Evolutionary conservation across 768 basidiomycete genomes (phyloP), one percentile per base, ranked within the genome.

Genomic region (Mycena amicta): DNA sequence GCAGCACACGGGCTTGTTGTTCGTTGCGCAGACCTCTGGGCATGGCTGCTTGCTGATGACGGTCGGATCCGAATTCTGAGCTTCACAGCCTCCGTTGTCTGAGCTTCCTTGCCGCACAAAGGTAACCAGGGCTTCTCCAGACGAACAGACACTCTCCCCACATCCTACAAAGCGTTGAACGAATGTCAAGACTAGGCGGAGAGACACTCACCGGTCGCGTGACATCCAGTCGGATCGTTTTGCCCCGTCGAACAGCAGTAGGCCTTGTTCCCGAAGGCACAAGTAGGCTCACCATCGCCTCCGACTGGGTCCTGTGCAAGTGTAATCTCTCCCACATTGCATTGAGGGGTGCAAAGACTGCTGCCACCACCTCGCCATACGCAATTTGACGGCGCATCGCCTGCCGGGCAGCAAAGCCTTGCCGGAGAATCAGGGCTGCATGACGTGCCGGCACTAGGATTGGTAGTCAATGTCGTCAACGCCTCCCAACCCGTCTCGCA

Each of bases 321-420:
- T 16, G 56, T 53, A n/a, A 68, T 52, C 58, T 68, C 61, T 31
- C 67, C 67, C 6, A 63, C 64, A 43, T 53, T 30, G 46, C 67
- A 68, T 29, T 61, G 56, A 4, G 66, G 59, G 51, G 66, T 65
- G 46, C 67, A 68, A 20, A 45, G 62, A 15, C 60, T 63, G 2
- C 67, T 61, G 18, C 66, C 67, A n/a, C 64, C 67, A 13, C 65
- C 65, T 26, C 56, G 47, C 67, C 67, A 68, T 43, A 43, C 33
- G 51, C 67, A 68, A 41, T 65, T 60, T 23, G 53, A 59, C 8
- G 67, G 66, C 25, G 63, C 60, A 56, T 63, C 37, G 23, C 66
- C 66, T 23, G 53, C 56, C n/a, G 66, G 66, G 50, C 64, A 66
- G 59, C 65, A 68, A 18, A 68, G 56, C 13, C 50, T 53, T 23